phyloP scores from a whole-genome alignment of 192 early-diverging fungal genomes.

The Linnemannia exigua region DNA sequence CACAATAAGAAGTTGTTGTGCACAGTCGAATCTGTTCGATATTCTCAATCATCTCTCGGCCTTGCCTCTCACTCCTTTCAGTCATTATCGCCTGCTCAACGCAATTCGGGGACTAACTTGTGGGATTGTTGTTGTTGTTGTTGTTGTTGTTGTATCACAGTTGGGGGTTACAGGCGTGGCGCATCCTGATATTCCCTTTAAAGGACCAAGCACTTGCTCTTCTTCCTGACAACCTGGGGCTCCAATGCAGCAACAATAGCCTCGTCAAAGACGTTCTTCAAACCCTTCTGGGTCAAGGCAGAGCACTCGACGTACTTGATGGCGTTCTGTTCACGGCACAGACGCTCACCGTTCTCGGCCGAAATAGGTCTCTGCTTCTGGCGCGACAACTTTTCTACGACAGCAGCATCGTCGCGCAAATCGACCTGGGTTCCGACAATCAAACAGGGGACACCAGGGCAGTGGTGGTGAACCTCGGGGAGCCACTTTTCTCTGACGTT shows the following conservation, averaged over 20 bases:
- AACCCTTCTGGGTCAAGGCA: conserved; percentile 90
- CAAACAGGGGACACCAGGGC: conserved; percentile 94
- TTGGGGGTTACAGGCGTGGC: not conserved
- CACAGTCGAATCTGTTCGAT: not conserved
- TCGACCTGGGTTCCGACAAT: conserved; percentile 94
- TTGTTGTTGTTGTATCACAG: not conserved
- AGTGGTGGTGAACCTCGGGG: conserved; percentile 96
- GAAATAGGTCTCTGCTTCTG: conserved; percentile 89
- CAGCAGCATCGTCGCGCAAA: conserved; percentile 87
- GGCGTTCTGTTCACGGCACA: conserved; percentile 86
- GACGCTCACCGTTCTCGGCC: conserved; percentile 83
- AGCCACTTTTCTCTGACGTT: conserved; percentile 98
- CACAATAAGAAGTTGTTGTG: not conserved
- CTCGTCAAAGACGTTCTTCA: conserved; percentile 98
- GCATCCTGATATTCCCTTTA: conserved; percentile 57
- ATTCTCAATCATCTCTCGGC: not conserved
- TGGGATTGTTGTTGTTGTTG: not conserved
- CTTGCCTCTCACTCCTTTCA: not conserved
- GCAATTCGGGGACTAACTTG: not conserved
- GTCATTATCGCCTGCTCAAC: conserved; percentile 6
- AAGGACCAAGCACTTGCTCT: conserved; percentile 85
- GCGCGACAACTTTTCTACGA: conserved; percentile 83
- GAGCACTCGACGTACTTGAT: conserved; percentile 96
- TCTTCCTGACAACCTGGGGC: conserved; percentile 85
- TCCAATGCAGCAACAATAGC: conserved; percentile 97